Percentiles rank a stretch among this genome's conserved stretches.
phyloP scores from a whole-genome alignment of 2,329 filamentous ascomycete species.

The Thermothelomyces thermophilus region DNA sequence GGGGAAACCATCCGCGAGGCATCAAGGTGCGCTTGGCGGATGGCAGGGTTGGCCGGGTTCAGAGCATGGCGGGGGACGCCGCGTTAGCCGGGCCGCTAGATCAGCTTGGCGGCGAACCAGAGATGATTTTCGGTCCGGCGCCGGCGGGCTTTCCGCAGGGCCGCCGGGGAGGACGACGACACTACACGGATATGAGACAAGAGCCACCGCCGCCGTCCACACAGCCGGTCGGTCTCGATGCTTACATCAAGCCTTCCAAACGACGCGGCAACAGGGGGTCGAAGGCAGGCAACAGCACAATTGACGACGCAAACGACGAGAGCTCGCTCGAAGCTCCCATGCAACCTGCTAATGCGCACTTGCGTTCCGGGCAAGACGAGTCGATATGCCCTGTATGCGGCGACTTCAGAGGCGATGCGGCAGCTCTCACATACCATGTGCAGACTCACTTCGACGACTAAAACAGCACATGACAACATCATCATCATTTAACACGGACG shows the following conservation, averaged over 20 bases:
- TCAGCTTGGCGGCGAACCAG: neutral
- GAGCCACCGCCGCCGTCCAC: slow-evolving; percentile 8
- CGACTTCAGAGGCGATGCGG: slow-evolving; percentile 60
- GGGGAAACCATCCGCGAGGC: slow-evolving; percentile 67
- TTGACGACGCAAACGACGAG: slow-evolving; percentile 3
- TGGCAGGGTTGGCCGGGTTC: slow-evolving; percentile 68
- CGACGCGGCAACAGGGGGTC: slow-evolving; percentile 20
- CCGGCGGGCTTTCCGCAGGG: neutral
- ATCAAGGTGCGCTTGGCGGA: slow-evolving; percentile 71
- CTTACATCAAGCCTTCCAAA: slow-evolving; percentile 39
- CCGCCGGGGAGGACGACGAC: neutral
- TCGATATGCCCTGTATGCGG: slow-evolving; percentile 58
- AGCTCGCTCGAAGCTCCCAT: neutral
- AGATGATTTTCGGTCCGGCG: neutral
- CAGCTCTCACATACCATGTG: slow-evolving; percentile 62
- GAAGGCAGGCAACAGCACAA: neutral
- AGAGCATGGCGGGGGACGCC: slow-evolving; percentile 43
- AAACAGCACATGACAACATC: slow-evolving; percentile 10
- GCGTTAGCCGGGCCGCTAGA: slow-evolving; percentile 9
- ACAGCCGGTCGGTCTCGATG: slow-evolving; percentile 38
- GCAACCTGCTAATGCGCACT: neutral
- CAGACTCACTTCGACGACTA: slow-evolving; percentile 46
- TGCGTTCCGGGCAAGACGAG: slow-evolving; percentile 1
- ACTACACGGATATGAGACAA: neutral
- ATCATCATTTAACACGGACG: no score